phyloP scores from a whole-genome alignment of 495 filamentous ascomycete genomes.

The Talaromyces wortmannii region DNA sequence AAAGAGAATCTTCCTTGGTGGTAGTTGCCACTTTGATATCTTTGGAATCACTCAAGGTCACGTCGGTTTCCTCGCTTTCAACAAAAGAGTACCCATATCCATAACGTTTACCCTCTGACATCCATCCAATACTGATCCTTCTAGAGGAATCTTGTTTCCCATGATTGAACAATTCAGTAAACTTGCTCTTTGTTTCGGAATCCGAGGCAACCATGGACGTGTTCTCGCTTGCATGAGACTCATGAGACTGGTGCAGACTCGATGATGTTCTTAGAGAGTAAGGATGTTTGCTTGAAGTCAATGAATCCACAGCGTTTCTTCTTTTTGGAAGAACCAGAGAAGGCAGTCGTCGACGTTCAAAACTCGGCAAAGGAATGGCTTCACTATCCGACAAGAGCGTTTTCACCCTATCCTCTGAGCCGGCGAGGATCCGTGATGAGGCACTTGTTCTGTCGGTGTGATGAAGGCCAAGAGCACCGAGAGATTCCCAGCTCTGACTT shows the following conservation, averaged over 20 bases:
- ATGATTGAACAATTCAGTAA: conserved; percentile 23
- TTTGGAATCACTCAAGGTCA: background rate
- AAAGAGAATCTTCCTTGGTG: background rate
- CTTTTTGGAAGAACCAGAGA: conserved; percentile 1
- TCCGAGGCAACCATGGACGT: too few relatives aligned
- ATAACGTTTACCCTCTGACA: conserved; percentile 34
- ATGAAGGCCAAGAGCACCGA: background rate
- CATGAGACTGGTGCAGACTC: background rate
- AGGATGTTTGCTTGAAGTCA: background rate
- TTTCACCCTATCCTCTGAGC: background rate
- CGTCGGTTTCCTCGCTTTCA: conserved; percentile 3
- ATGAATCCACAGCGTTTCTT: background rate
- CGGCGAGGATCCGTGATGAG: background rate
- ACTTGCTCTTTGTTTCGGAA: conserved; percentile 14
- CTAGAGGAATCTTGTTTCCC: conserved; percentile 10
- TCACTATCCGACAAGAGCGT: background rate
- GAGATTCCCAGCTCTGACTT: conserved; percentile 1
- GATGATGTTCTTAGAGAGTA: background rate
- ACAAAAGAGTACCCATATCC: conserved; percentile 38
- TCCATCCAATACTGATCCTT: conserved; percentile 38
- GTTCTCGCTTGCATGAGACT: background rate
- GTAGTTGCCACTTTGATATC: background rate
- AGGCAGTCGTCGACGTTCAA: background rate
- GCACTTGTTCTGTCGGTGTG: background rate
- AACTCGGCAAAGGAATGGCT: background rate